Evolutionary conservation across 768 basidiomycete species (phyloP).

Genomic region (Boletus subparvulus): DNA sequence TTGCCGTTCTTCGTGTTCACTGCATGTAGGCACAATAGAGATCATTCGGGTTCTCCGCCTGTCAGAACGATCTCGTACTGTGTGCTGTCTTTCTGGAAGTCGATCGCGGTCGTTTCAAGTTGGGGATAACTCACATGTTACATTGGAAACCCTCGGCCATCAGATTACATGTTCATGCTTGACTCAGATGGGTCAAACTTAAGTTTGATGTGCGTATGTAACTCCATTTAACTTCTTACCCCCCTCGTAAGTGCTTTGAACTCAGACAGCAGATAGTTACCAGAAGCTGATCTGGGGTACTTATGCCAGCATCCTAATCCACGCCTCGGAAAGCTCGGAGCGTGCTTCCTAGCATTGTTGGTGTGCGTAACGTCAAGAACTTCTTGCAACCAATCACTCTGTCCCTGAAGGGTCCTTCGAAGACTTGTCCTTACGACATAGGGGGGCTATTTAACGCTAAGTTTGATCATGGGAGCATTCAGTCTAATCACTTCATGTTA

Average conservation of each 20-base stretch:
- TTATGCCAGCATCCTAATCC: conserved; percentile 12
- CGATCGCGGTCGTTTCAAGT: conserved; percentile 3
- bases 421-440: conserved; percentile 10
- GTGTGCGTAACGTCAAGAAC: neutral
- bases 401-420: neutral
- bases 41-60: conserved; percentile 6
- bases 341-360: neutral
- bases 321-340: conserved; percentile 2
- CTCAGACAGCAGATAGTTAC: conserved; percentile 13
- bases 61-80: neutral
- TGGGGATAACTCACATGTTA: conserved; percentile 2
- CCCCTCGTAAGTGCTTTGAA: conserved; percentile 9
- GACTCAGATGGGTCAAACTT: conserved; percentile 18
- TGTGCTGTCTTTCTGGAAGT: conserved; percentile 5
- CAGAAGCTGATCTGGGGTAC: conserved; percentile 1
- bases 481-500: conserved; percentile 3
- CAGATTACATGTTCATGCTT: conserved; percentile 5
- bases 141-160: neutral
- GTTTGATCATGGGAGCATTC: neutral
- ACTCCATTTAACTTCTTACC: conserved; percentile 4
- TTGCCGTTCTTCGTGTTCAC: conserved; percentile 14
- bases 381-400: conserved; percentile 1
- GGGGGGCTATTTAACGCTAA: conserved; percentile 5
- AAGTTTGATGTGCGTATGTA: conserved; percentile 23
- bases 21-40: conserved; percentile 20